A percentile compares a stretch with the other conserved stretches of the same genome.
phyloP scores from a whole-genome alignment of 2,329 filamentous ascomycete genomes.

The Trichoderma atrobrunneum region DNA sequence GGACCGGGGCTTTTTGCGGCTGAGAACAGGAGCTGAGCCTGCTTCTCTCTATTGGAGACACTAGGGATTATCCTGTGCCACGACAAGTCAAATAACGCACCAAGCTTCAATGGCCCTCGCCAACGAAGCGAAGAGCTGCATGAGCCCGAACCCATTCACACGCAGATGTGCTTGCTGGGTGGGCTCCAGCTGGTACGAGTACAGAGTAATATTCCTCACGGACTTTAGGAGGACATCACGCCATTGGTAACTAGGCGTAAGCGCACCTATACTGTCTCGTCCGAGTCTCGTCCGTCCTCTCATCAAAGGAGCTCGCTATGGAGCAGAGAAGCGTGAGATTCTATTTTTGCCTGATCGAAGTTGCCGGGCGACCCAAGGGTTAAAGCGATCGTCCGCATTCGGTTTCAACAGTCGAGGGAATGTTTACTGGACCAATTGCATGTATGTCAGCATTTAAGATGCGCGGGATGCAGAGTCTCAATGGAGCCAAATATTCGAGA shows the following conservation, averaged over 20 bases:
- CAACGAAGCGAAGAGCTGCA: not conserved
- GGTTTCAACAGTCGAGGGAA: not conserved
- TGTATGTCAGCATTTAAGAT: conserved; percentile 14
- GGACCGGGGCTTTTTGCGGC: conserved; percentile 15
- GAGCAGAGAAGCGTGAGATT: conserved; percentile 1
- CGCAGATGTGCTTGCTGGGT: not conserved
- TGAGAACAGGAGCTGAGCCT: conserved; percentile 18
- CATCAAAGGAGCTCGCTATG: not conserved
- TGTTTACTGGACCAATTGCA: not conserved
- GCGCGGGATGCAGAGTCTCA: conserved; percentile 1
- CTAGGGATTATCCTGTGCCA: not conserved
- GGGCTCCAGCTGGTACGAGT: not conserved
- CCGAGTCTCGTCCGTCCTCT: not conserved
- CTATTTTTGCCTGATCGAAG: conserved; percentile 8
- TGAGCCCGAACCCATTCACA: not conserved
- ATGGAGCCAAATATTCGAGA: not conserved
- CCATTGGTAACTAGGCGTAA: not conserved
- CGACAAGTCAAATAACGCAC: conserved; percentile 8
- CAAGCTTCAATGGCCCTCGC: not conserved
- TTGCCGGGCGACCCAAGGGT: not conserved
- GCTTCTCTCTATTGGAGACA: conserved; percentile 6
- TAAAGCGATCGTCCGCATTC: not conserved
- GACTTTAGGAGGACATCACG: not conserved
- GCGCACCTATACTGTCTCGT: not conserved
- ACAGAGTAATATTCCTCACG: not conserved